Conservation (phyloP, 331 rosid genomes). For the Phaseolus coccineus region DNA sequence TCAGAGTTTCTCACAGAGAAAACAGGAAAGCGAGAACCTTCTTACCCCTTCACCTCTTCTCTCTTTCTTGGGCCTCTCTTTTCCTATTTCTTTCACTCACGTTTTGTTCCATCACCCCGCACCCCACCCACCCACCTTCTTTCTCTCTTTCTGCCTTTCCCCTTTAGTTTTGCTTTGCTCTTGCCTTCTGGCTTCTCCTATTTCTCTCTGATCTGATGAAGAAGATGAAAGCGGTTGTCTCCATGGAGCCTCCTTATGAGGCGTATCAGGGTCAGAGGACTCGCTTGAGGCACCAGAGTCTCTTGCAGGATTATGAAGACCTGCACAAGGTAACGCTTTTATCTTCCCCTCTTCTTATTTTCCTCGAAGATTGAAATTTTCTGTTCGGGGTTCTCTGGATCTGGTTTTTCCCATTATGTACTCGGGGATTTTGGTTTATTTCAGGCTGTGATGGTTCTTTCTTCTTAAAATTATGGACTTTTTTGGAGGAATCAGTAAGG, state of each 20-base stretch:
- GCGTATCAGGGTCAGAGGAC: slow-evolving; percentile 63
- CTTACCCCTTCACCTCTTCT: slow-evolving; percentile 52
- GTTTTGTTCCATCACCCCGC: slow-evolving; percentile 10
- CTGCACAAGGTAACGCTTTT: slow-evolving; percentile 68
- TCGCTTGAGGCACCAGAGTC: slow-evolving; percentile 78
- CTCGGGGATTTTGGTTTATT: slow-evolving; percentile 33
- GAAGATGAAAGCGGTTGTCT: slow-evolving; percentile 78
- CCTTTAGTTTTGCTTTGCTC: slow-evolving; percentile 25
- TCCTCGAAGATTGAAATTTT: slow-evolving; percentile 29
- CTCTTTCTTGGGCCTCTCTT: slow-evolving; percentile 32
- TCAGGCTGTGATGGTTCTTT: slow-evolving; percentile 22
- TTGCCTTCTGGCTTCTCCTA: slow-evolving; percentile 39
- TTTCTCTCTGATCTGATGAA: slow-evolving; percentile 65
- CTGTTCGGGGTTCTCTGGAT: slow-evolving; percentile 50
- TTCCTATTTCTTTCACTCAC: slow-evolving; percentile 38
- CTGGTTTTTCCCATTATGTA: slow-evolving; percentile 47
- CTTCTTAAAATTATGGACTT: slow-evolving; percentile 1
- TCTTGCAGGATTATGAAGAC: slow-evolving; percentile 83
- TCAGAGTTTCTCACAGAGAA: slow-evolving; percentile 97
- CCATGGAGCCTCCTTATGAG: slow-evolving; percentile 53
- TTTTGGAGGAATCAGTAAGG: background rate
- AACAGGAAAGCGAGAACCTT: slow-evolving; percentile 93
- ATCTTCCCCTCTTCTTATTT: background rate
- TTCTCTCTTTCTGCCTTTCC: slow-evolving; percentile 11
- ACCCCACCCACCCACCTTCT: slow-evolving; percentile 28